phyloP scores from a whole-genome alignment of 129 eudicot genomes.

The Scalesia atractyloides region DNA sequence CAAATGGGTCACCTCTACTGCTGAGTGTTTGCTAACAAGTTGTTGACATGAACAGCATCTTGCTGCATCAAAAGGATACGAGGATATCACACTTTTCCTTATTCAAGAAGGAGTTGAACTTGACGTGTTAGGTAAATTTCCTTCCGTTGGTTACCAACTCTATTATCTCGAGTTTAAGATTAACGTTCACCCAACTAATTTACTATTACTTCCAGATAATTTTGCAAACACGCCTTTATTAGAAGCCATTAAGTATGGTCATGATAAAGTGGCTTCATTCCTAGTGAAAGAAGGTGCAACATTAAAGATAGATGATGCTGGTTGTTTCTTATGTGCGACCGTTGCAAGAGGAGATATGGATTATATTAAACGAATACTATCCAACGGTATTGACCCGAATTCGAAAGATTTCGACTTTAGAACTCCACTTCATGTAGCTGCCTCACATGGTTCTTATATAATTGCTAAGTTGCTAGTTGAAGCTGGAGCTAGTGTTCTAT shows the following conservation, averaged over 20 bases:
- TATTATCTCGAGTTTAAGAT: not conserved
- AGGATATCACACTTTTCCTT: conserved; percentile 66
- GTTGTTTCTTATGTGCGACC: conserved; percentile 64
- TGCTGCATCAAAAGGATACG: conserved; percentile 88
- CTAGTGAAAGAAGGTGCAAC: conserved; percentile 68
- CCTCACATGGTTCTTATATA: conserved; percentile 71
- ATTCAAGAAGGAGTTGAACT: conserved; percentile 75
- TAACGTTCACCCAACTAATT: not conserved
- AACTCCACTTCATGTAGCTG: conserved; percentile 90
- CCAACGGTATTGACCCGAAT: conserved; percentile 83
- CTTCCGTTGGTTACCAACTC: not conserved
- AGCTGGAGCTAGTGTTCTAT: conserved; percentile 87
- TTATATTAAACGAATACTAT: conserved; percentile 54
- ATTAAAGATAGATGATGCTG: conserved; percentile 66
- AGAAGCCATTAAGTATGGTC: conserved; percentile 86
- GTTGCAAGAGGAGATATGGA: conserved; percentile 81
- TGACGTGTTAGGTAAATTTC: conserved; percentile 52
- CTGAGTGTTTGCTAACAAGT: conserved; percentile 18
- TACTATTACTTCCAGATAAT: conserved; percentile 51
- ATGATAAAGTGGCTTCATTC: conserved; percentile 74
- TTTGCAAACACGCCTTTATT: conserved; percentile 80
- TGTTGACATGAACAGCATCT: conserved; percentile 64
- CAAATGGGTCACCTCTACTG: not conserved
- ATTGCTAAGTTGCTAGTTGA: conserved; percentile 75
- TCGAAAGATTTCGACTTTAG: conserved; percentile 76